Evolutionary conservation across 331 rosid species (phyloP).

Genomic region (Saraca asoca): DNA sequence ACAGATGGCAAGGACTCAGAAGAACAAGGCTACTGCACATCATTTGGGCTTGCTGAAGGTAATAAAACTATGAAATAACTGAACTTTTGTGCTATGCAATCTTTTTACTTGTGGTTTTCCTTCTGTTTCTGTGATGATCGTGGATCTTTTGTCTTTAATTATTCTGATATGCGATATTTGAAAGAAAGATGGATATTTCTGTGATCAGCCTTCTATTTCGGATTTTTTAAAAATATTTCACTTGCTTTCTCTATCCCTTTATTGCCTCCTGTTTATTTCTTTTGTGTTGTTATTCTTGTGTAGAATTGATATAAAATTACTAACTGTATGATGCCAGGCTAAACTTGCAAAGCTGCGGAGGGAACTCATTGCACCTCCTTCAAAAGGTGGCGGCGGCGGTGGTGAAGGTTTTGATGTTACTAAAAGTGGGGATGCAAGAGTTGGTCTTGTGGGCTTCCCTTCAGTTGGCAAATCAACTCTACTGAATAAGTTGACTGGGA

Average conservation of each 20-base stretch:
- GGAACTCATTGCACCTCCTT: conserved; percentile 80
- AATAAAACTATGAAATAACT: conserved; percentile 2
- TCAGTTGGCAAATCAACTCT: conserved; percentile 97
- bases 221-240: not conserved
- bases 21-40: conserved; percentile 99
- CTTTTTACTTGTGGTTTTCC: not conserved
- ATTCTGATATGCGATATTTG: conserved; percentile 11
- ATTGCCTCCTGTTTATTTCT: conserved; percentile 4
- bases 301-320: conserved; percentile 22
- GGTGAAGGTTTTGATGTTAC: conserved; percentile 99
- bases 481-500: conserved; percentile 92
- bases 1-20: conserved; percentile 98
- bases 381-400: conserved; percentile 94
- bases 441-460: conserved; percentile 97
- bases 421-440: conserved; percentile 99
- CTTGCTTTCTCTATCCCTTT: not conserved
- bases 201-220: conserved; percentile 3
- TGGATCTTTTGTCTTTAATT: conserved; percentile 21
- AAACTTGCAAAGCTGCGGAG: conserved; percentile 96
- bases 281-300: not conserved
- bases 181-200: conserved; percentile 16
- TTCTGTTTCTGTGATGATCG: conserved; percentile 14
- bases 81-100: not conserved
- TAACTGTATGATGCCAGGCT: conserved; percentile 59
- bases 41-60: conserved; percentile 98